These are phyloP conservation scores for Verticillium dahliae DNA, from an alignment of 2,329 filamentous ascomycete genomes.

Conservation along the genomic window DNA sequence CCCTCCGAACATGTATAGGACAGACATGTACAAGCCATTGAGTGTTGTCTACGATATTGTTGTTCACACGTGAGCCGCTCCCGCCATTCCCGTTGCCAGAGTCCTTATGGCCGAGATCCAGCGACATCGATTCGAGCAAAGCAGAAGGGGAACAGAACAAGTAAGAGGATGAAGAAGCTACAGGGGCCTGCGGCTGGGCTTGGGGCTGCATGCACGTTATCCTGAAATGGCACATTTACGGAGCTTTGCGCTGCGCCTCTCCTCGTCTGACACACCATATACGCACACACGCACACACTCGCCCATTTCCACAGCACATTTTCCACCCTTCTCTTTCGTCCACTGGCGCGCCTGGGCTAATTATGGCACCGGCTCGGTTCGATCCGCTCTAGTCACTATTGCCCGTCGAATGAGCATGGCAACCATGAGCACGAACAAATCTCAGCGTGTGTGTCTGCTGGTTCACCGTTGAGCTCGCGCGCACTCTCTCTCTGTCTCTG, in stretches of 20 bases:
- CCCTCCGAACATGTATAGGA: neutral
- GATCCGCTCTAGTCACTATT: neutral
- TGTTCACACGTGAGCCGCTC: neutral
- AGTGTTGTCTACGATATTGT: neutral
- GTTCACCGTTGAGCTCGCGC: neutral
- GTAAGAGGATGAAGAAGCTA: neutral
- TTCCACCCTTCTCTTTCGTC: neutral
- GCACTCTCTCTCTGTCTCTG: no score
- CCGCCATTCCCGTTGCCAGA: neutral
- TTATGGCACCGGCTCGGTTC: neutral
- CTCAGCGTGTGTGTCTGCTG: neutral
- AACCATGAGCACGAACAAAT: neutral
- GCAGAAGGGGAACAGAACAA: neutral
- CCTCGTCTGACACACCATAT: neutral
- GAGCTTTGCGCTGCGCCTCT: slow-evolving; percentile 1
- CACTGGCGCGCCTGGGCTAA: neutral
- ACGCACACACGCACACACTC: neutral
- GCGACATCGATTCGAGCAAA: neutral
- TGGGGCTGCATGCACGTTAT: neutral
- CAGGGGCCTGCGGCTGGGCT: neutral
- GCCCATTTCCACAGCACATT: neutral
- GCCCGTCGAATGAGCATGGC: neutral
- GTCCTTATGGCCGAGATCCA: neutral
- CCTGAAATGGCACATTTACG: neutral
- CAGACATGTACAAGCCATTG: neutral